These are phyloP conservation scores for Allium cepa DNA, from an alignment of 106 monocot species.

Conservation along the genomic window DNA sequence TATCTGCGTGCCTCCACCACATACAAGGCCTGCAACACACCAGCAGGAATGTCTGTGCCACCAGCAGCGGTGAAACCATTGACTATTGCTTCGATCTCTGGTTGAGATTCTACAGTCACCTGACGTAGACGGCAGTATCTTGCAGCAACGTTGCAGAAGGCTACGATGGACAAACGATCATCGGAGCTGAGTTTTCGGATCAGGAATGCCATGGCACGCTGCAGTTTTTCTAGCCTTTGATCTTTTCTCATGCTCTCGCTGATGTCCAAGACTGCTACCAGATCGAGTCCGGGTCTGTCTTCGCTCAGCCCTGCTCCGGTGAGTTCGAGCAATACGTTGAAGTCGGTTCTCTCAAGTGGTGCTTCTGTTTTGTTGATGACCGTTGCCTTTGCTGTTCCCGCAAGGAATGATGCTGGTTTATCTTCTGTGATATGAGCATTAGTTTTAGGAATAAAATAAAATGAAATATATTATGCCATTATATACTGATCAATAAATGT, in stretches of 20 bases:
- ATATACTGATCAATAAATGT: no score
- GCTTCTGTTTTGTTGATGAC: slow-evolving; percentile 2
- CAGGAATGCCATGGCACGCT: not conserved
- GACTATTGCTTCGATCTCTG: not conserved
- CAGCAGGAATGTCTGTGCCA: not conserved
- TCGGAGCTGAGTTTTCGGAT: not conserved
- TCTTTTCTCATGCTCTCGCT: not conserved
- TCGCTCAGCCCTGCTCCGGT: not conserved
- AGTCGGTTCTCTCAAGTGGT: not conserved
- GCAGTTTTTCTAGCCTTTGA: not conserved
- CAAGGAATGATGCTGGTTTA: not conserved
- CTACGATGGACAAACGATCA: not conserved
- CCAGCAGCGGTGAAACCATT: not conserved
- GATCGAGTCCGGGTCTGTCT: not conserved
- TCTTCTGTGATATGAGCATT: not conserved
- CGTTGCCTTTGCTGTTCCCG: not conserved
- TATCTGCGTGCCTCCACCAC: not conserved
- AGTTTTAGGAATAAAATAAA: not conserved
- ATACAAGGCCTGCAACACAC: not conserved
- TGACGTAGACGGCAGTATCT: not conserved
- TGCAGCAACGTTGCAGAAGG: not conserved
- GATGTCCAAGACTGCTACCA: not conserved
- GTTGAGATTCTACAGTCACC: not conserved
- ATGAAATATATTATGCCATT: no score
- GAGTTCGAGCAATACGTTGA: not conserved